Conservation (phyloP, 148 eudicot genomes). For the Camellia granthamiana region DNA sequence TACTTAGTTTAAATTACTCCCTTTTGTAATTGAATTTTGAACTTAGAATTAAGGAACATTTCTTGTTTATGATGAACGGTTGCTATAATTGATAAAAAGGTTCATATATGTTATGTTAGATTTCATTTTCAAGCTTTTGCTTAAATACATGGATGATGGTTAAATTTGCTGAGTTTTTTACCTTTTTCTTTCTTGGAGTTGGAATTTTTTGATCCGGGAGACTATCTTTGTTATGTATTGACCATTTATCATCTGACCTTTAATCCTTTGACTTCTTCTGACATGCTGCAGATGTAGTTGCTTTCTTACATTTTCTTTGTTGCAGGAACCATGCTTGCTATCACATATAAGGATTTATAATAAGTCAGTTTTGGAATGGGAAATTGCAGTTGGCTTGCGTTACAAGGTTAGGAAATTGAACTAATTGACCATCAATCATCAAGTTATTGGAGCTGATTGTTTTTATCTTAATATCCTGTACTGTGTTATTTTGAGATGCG, state of each 20-base stretch:
- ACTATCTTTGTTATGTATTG: neutral
- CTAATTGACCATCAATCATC: constrained; percentile 3
- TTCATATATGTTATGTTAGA: too few species aligned
- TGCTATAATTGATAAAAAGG: too few species aligned
- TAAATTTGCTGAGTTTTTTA: neutral
- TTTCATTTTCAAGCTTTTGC: too few species aligned
- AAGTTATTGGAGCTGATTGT: neutral
- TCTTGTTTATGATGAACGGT: too few species aligned
- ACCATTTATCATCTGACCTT: neutral
- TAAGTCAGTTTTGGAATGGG: constrained; percentile 90
- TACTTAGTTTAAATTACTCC: too few species aligned
- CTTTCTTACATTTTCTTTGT: constrained; percentile 11
- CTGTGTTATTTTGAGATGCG: too few species aligned
- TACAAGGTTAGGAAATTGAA: constrained; percentile 54
- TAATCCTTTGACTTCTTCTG: neutral
- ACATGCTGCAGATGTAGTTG: neutral
- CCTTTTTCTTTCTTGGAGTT: constrained; percentile 3
- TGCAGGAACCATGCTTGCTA: constrained; percentile 77
- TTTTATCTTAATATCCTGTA: too few species aligned
- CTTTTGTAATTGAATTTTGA: too few species aligned
- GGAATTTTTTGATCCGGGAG: neutral
- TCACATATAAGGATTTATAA: constrained; percentile 76
- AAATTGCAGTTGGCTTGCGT: constrained; percentile 72
- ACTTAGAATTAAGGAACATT: too few species aligned
- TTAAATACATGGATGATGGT: neutral